phyloP scores from a whole-genome alignment of 176 grass and related monocot species.

The Oryza coarctata region DNA sequence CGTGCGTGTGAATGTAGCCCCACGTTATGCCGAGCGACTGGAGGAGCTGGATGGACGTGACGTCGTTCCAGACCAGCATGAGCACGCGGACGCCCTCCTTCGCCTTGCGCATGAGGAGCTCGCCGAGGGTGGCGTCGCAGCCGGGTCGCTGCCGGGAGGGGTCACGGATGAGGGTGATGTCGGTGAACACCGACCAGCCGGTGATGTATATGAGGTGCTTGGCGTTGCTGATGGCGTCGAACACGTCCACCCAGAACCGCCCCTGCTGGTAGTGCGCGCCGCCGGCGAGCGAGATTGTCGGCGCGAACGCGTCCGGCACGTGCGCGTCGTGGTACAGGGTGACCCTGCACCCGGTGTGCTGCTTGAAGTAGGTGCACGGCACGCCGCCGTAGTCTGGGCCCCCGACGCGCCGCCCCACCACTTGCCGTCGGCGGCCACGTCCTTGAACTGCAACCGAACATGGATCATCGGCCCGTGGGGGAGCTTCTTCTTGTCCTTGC shows the following conservation, averaged over 20 bases:
- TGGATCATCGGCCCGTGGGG: slow-evolving; percentile 52
- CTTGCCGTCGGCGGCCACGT: slow-evolving; percentile 44
- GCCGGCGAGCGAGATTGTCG: slow-evolving; percentile 67
- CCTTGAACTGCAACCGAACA: slow-evolving; percentile 62
- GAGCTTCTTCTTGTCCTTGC: slow-evolving; percentile 33
- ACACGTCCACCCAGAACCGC: slow-evolving; percentile 86
- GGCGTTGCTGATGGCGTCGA: slow-evolving; percentile 74
- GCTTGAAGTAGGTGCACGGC: slow-evolving; percentile 83
- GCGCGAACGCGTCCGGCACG: slow-evolving; percentile 69
- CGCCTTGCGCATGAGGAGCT: slow-evolving; percentile 89
- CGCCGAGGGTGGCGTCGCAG: slow-evolving; percentile 66
- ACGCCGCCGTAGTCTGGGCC: slow-evolving; percentile 56
- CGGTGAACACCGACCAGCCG: slow-evolving; percentile 86
- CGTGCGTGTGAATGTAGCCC: slow-evolving; percentile 43
- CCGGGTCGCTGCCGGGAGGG: slow-evolving; percentile 41
- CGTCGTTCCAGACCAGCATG: slow-evolving; percentile 91
- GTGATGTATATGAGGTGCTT: slow-evolving; percentile 77
- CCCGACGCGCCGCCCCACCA: slow-evolving; percentile 57
- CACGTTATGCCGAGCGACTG: background rate
- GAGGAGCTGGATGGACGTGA: slow-evolving; percentile 57
- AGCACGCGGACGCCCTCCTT: slow-evolving; percentile 74
- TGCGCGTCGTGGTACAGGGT: slow-evolving; percentile 93
- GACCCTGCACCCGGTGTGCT: slow-evolving; percentile 76
- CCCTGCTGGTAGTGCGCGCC: slow-evolving; percentile 49
- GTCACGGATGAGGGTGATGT: slow-evolving; percentile 71